A percentile compares a stretch with the other conserved stretches of the same genome.
These are phyloP conservation scores for Coemansia aciculifera DNA, from an alignment of 192 early-diverging fungal genomes.

Conservation along the genomic window DNA sequence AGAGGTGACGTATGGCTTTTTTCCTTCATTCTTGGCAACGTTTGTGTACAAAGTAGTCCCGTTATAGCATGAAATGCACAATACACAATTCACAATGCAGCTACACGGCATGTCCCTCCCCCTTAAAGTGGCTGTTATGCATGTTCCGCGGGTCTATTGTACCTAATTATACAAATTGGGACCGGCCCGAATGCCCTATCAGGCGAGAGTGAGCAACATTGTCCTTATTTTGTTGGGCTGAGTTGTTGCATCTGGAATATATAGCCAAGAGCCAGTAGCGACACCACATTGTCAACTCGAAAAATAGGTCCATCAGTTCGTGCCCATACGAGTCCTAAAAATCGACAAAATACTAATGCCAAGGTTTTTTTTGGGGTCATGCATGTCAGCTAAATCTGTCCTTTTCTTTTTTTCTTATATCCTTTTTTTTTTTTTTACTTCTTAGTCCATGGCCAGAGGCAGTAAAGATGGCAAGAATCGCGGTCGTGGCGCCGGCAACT, in stretches of 20 bases:
- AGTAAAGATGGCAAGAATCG: constrained; percentile 6
- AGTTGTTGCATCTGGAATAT: neutral
- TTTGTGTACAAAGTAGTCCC: neutral
- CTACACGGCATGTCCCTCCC: neutral
- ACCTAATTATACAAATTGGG: neutral
- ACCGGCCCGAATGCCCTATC: constrained; percentile 3
- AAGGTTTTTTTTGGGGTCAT: neutral
- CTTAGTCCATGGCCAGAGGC: neutral
- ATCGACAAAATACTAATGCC: neutral
- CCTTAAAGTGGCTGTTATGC: neutral
- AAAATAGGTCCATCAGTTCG: neutral
- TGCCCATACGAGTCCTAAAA: neutral
- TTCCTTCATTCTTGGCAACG: constrained; percentile 4
- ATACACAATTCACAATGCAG: neutral
- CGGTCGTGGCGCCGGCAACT: constrained; percentile 5
- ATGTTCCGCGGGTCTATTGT: neutral
- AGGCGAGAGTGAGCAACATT: neutral
- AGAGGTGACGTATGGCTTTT: neutral
- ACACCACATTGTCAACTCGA: neutral
- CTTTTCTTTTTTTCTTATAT: neutral
- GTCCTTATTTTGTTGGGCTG: neutral
- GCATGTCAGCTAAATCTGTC: neutral
- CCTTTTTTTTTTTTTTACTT: neutral
- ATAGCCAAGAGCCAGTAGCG: neutral
- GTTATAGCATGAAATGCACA: constrained; percentile 4